These are phyloP conservation scores for Epichloe sp. DNA, from an alignment of 2,329 filamentous ascomycete genomes.

Conservation along the genomic window DNA sequence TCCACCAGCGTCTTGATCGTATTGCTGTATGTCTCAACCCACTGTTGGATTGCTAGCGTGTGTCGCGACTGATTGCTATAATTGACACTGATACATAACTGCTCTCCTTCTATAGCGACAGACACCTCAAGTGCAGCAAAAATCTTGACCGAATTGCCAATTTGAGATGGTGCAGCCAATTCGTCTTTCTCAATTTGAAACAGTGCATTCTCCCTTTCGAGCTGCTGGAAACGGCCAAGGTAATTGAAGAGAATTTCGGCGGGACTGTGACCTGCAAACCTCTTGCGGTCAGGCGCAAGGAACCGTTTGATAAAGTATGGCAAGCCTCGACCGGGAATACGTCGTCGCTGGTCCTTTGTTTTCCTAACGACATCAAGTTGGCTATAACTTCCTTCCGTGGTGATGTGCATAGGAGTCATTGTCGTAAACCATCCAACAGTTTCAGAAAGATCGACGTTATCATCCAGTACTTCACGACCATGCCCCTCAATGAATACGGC, in stretches of 20 bases:
- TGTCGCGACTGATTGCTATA: no score
- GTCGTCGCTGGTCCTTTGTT: constrained; percentile 23
- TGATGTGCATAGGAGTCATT: constrained; percentile 19
- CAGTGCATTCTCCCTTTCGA: constrained; percentile 19
- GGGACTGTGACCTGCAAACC: constrained; percentile 8
- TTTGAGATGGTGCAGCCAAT: no score
- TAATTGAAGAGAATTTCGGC: constrained; percentile 38
- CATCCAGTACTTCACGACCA: constrained; percentile 21
- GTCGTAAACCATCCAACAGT: constrained; percentile 35
- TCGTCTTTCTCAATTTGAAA: no score
- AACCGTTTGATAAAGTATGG: constrained; percentile 23
- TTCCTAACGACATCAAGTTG: constrained; percentile 8
- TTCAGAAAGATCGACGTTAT: constrained; percentile 20
- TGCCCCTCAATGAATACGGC: constrained; percentile 28
- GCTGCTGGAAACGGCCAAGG: constrained; percentile 26
- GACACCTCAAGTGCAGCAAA: no score
- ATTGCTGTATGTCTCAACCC: no score
- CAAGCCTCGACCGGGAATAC: constrained; percentile 21
- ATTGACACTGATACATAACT: no score
- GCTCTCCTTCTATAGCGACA: no score
- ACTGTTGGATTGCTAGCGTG: no score
- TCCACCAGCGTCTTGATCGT: no score
- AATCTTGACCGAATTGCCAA: no score
- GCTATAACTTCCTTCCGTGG: constrained; percentile 2
- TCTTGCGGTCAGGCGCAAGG: constrained; percentile 12